phyloP scores from a whole-genome alignment of 1,284 basidiomycete genomes.

The Trichosporon coremiiforme region DNA sequence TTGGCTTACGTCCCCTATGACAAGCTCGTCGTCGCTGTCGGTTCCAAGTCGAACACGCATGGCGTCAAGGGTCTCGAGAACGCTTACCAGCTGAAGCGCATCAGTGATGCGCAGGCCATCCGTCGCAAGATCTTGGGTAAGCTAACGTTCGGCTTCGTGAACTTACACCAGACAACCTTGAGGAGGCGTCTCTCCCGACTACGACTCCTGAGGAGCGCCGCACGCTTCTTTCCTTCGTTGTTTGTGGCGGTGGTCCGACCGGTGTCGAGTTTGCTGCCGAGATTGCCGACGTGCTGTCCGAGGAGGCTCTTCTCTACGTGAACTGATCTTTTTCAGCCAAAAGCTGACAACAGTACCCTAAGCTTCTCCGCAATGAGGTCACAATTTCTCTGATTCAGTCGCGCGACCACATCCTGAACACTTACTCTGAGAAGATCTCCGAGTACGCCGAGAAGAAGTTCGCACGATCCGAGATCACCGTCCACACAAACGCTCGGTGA shows the following conservation, averaged over 20 bases:
- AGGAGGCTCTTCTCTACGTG: conserved; percentile 66
- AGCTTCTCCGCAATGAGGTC: conserved; percentile 82
- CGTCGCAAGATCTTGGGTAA: conserved; percentile 81
- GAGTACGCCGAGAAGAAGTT: conserved; percentile 91
- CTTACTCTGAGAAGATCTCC: conserved; percentile 92
- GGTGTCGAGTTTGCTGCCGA: conserved; percentile 87
- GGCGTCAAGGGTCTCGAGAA: conserved; percentile 90
- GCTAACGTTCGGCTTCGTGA: conserved; percentile 31
- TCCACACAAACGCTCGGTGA: conserved; percentile 78
- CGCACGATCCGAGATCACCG: conserved; percentile 74
- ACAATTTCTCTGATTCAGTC: conserved; percentile 92
- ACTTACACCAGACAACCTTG: conserved; percentile 77
- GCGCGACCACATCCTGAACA: conserved; percentile 84
- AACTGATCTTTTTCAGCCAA: conserved; percentile 24
- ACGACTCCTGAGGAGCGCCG: conserved; percentile 84
- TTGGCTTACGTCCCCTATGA: conserved; percentile 83
- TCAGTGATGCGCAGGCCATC: conserved; percentile 85
- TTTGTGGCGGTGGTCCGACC: conserved; percentile 96
- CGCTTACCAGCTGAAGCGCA: conserved; percentile 94
- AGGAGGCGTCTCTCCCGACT: conserved; percentile 84
- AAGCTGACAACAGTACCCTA: conserved; percentile 75
- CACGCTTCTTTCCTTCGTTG: conserved; percentile 88
- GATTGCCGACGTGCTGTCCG: conserved; percentile 76
- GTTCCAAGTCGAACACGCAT: conserved; percentile 86
- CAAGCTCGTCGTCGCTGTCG: conserved; percentile 87